Evolutionary conservation across 2,329 filamentous ascomycete genomes (phyloP), one percentile per base, ranked within the genome.

Genomic region (Claviceps quebecensis): DNA sequence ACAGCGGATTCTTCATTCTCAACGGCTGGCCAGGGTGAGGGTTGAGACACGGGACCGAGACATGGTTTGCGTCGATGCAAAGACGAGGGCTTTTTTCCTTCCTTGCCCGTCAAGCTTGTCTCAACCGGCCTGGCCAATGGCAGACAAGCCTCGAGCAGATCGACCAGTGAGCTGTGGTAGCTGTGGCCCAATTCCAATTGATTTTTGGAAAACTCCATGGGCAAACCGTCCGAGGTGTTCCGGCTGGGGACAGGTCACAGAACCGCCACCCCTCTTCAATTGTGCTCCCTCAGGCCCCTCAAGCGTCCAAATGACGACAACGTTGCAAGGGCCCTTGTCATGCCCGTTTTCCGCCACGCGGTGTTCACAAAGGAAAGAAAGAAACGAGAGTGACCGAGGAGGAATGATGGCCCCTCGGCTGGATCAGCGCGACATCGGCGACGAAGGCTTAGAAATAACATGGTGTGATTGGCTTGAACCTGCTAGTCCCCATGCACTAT

Each of bases 341-440:
- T 47, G 54, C 59, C 13, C 23, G 5, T 38, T n/a, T 36, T 13
- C 45, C 34, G 40, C 40, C 47, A 48, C 38, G 29, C 41, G 14
- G 22, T 22, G 16, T 41, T 7, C 13, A 3, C 5, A n/a, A 41
- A 39, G 19, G 23, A 26, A 29, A 40, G 37, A n/a, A 40, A 37
- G 37, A 43, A 29, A 29, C 4, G 23, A 45, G n/a, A 2, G 23
- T 34, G 29, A 34, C 29, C 3, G 9, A 11, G 14, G 9, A 8
- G 2, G 8, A 16, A 23, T 6, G 6, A 36, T 17, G 16, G 8
- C 23, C 45, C 36, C 11, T 48, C 50, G 16, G 29, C 17, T n/a
- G 16, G 9, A 38, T 45, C 54, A 55, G 59, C 56, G 62, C 62
- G 62, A 66, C 59, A 66, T 65, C 62, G 63, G 63, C 57, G 53